phyloP scores from a whole-genome alignment of 192 early-diverging fungal species.

The Rhizophagus prolifer region DNA sequence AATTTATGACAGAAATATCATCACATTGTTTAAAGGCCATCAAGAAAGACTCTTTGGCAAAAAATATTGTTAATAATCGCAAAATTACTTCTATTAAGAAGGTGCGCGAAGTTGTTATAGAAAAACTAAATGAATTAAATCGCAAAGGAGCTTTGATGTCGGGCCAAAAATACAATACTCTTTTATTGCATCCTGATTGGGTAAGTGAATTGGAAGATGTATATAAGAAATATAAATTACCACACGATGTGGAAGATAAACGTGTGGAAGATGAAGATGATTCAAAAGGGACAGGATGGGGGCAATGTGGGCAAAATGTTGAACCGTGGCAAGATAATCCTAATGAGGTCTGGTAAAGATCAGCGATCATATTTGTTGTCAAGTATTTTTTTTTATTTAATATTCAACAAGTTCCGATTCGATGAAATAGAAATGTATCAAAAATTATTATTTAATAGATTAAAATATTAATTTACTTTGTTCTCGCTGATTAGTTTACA shows the following conservation, averaged over 20 bases:
- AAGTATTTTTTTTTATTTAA: no score
- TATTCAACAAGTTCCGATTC: no score
- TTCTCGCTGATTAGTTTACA: no score
- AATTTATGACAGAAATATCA: background rate
- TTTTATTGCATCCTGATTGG: background rate
- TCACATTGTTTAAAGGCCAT: background rate
- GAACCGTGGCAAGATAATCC: background rate
- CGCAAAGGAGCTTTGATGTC: conserved; percentile 1
- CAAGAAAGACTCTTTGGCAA: conserved; percentile 1
- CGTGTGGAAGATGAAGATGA: background rate
- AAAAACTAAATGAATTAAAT: background rate
- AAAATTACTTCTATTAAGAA: background rate
- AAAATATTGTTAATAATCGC: background rate
- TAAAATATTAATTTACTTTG: no score
- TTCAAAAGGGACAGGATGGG: background rate
- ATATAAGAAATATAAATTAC: background rate
- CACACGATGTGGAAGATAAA: background rate
- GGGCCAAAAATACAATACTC: background rate
- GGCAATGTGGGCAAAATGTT: background rate
- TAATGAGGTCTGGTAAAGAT: background rate
- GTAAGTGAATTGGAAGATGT: conserved; percentile 8
- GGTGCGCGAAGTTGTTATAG: background rate
- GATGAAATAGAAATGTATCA: no score
- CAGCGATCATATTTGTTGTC: background rate
- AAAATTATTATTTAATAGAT: no score